Percentiles rank a stretch among this genome's conserved stretches.
These are phyloP conservation scores for Elongisporangium undulatum DNA, from an alignment of 352 stramenopile species.

Conservation along the genomic window DNA sequence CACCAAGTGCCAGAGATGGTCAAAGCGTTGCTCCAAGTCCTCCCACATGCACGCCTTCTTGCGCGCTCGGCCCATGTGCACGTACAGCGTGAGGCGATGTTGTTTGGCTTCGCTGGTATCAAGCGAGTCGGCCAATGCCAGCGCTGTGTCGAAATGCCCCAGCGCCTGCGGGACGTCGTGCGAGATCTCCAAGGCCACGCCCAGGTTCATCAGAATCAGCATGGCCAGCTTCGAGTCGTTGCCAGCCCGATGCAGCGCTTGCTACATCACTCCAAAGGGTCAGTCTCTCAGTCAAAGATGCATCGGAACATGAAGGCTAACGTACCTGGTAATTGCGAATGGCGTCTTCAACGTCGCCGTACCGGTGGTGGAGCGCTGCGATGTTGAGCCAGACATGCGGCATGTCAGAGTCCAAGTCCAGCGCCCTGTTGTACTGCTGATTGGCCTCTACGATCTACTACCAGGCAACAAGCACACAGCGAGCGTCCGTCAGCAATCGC, in stretches of 20 bases:
- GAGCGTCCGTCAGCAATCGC: background rate
- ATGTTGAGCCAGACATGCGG: constrained; percentile 56
- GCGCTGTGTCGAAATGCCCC: constrained; percentile 19
- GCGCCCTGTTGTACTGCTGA: constrained; percentile 36
- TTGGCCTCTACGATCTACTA: constrained; percentile 37
- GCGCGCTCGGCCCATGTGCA: constrained; percentile 34
- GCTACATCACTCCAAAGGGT: constrained; percentile 4
- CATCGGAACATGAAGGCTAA: background rate
- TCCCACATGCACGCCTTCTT: constrained; percentile 50
- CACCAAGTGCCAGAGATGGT: constrained; percentile 29
- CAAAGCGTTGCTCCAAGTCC: constrained; percentile 22
- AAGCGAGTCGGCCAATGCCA: constrained; percentile 12
- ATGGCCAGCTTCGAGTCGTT: too few species aligned
- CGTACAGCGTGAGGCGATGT: constrained; percentile 17
- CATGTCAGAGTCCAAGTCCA: constrained; percentile 22
- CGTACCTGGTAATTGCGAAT: constrained; percentile 43
- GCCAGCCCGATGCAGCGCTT: too few species aligned
- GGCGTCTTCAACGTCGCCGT: constrained; percentile 44
- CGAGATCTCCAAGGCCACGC: constrained; percentile 32
- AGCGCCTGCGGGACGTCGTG: constrained; percentile 29
- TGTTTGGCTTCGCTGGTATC: constrained; percentile 6
- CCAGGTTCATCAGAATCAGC: constrained; percentile 36
- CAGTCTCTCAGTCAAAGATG: background rate
- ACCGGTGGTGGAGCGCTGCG: constrained; percentile 55
- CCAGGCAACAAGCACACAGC: too few species aligned